phyloP scores from a whole-genome alignment of 768 basidiomycete genomes.

The Mycena venus region DNA sequence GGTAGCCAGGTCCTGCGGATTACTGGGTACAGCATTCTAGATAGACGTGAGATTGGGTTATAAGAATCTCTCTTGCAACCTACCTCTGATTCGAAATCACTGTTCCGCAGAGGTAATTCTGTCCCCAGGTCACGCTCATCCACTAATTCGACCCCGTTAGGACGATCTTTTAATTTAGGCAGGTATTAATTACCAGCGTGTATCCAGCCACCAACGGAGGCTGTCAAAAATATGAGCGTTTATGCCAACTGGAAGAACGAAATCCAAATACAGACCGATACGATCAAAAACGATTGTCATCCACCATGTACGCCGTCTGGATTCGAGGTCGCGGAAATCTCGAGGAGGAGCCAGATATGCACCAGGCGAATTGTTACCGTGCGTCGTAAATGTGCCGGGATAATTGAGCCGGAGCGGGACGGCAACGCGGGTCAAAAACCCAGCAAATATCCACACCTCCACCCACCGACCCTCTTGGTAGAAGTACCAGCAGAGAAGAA shows the following conservation, averaged over 20 bases:
- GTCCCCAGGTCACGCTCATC: conserved; percentile 90
- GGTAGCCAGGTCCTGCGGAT: conserved; percentile 80
- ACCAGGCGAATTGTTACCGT: conserved; percentile 76
- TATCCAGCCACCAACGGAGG: conserved; percentile 87
- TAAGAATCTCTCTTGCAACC: conserved; percentile 32
- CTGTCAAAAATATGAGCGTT: conserved; percentile 33
- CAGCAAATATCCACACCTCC: conserved; percentile 93
- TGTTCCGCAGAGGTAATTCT: conserved; percentile 80
- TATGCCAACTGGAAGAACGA: conserved; percentile 16
- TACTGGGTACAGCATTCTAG: conserved; percentile 73
- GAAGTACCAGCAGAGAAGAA: conserved; percentile 90
- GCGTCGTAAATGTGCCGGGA: conserved; percentile 84
- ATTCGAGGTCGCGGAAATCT: conserved; percentile 81
- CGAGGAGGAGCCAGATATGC: conserved; percentile 87
- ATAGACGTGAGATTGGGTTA: conserved; percentile 2
- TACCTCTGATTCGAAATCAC: conserved; percentile 85
- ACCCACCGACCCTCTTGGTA: conserved; percentile 93
- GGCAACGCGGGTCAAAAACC: conserved; percentile 85
- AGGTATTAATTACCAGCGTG: conserved; percentile 59
- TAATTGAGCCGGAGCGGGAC: conserved; percentile 88
- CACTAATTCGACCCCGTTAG: conserved; percentile 47
- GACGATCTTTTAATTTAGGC: not conserved
- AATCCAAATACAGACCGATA: conserved; percentile 58
- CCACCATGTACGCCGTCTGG: conserved; percentile 89
- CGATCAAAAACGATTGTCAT: conserved; percentile 91